These are phyloP conservation scores for Elaeis guineensis DNA, from an alignment of 176 grass and related monocot species.

Conservation along the genomic window DNA sequence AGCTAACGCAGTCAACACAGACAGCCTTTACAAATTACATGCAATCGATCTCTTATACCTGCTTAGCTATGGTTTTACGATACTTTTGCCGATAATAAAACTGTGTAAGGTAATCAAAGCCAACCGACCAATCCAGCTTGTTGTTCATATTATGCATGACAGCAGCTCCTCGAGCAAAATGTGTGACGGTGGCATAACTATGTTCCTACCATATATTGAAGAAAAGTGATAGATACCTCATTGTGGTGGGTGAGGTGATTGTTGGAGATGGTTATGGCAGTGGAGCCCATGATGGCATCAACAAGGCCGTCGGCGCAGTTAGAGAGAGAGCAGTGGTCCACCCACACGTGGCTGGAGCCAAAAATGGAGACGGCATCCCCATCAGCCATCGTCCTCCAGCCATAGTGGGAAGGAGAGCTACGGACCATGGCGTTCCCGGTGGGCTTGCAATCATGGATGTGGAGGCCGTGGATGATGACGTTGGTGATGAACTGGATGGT, in stretches of 20 bases:
- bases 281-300: constrained; percentile 30
- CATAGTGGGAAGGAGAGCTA: constrained; percentile 27
- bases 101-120: no score
- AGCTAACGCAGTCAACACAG: no score
- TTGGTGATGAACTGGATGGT: constrained; percentile 24
- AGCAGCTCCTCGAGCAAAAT: no score
- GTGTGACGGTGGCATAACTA: no score
- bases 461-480: constrained; percentile 28
- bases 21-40: no score
- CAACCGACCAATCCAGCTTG: no score
- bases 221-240: neutral
- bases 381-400: constrained; percentile 22
- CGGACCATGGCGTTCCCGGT: constrained; percentile 31
- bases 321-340: constrained; percentile 27
- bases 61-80: no score
- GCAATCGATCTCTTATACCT: no score
- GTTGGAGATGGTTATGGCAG: constrained; percentile 30
- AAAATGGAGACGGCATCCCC: constrained; percentile 27
- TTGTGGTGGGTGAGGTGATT: constrained; percentile 27
- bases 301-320: constrained; percentile 30
- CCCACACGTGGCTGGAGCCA: constrained; percentile 27
- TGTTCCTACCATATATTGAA: no score
- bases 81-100: no score
- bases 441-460: constrained; percentile 25
- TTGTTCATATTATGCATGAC: no score